Base-by-base conservation (phyloP, 768 basidiomycete genomes). In the Cystobasidium ongulense region DNA sequence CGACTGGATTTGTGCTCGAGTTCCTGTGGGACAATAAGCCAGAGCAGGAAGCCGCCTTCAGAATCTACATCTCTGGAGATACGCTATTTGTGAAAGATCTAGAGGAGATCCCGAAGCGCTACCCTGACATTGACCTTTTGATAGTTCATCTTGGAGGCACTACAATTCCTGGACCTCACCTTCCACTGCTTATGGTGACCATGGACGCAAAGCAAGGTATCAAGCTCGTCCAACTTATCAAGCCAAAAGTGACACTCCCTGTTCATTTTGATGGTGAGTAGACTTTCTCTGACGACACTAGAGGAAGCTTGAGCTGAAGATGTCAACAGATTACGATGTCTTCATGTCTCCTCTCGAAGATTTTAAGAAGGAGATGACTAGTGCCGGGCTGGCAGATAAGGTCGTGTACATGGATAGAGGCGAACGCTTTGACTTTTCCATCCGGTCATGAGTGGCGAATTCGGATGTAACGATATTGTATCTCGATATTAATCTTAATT, bases 121-220 rank as follows among this genome's bases (percentile, higher is more conserved):
- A 79, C 75, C 80, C 81, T 1, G 75, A 80, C 27, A 78, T 82
- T 61, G 79, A 82, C 72, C 77, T 82, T 18, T 74, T 80, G 71
- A 63, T 82, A 3, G 76, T 81, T 31, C 80, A 82, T 63, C 77
- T 82, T 3, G 81, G 82, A 8, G 81, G 81, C 15, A 82, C 81
- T 33, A 80, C 81, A 27, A 76, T 82, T 10, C 81, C 80, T 1
- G 76, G 76, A 10, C 77, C 80, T 5, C 74, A 75, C 25, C 74
- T 78, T 27, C 78, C 78, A 17, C 38, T 79, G 35, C 71, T 79
- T 52, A 79, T 79, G 78, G 78, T 79, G 13, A 82, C 81, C 0
- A 82, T 82, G 81, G 80, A 82, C 67, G 81, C 78, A 0, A 75
- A 75, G 39, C 80, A 81, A 67, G 81, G 81, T 41, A 72, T 78